Evolutionary conservation across 495 filamentous ascomycete genomes (phyloP), one percentile per base, ranked within the genome.

Genomic region (Daldinia bambusicola): DNA sequence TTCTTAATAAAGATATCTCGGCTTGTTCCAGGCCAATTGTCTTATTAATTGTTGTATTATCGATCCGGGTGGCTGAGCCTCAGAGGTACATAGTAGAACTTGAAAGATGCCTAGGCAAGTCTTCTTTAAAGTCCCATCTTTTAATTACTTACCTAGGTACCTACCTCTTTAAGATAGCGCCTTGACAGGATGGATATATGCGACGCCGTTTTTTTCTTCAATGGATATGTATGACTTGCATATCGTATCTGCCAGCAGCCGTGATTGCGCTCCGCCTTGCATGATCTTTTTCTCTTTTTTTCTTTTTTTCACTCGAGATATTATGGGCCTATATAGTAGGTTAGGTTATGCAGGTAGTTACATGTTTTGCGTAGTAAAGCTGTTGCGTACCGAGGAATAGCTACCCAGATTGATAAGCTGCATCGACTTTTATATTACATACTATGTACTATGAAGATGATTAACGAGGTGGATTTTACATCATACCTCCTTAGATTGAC

Each of bases 241-340:
- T 53, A 1, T 53, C 50, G 50, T 53, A 53, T 53, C 50, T 53
- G 50, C 50, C 50, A 53, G 26, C 30, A n/a, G n/a, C 50, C 50
- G 30, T 53, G 22, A 30, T 53, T 53, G 22, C 14, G 26, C 50
- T 30, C 22, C 22, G 30, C 22, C 50, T 32, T 16, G 50, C 50
- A 53, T 53, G 26, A 32, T 32, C n/a, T 53, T 53, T 30, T 13
- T 1, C n/a, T 26, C 26, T 26, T 26, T 3, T 26, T 26, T 26
- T 26, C 3, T 26, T 3, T 26, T 26, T 26, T 26, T 26, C 26
- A 3, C 26, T 26, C 26, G 3, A 26, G 26, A 31, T 53, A 31
- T n/a, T 53, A 53, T 48, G 43, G 43, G 43, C 43, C 43, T 48
- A 10, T n/a, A n/a, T n/a, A 26, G 26, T 26, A 26, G n/a, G n/a